Percentiles rank a stretch among this genome's conserved stretches.
Evolutionary conservation across 2,329 filamentous ascomycete species (phyloP).

Genomic region (Phyllosticta paracitricarpa): DNA sequence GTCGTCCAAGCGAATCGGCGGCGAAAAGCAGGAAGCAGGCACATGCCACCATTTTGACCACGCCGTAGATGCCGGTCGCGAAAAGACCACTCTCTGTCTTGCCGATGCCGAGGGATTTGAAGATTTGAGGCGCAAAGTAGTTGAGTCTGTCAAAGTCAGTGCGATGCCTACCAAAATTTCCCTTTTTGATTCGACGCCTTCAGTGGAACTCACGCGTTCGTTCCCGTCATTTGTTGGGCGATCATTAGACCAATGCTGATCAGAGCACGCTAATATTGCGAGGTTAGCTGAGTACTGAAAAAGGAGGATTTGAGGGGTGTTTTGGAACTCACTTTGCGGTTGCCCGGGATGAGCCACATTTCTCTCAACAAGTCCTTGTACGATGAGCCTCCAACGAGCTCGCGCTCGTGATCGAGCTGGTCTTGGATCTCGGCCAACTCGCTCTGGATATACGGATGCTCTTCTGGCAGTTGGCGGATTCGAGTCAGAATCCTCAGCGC

Average conservation of each 20-base stretch:
- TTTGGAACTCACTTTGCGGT: conserved; percentile 31
- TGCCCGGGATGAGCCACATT: conserved; percentile 37
- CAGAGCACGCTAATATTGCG: conserved; percentile 45
- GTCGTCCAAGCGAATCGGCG: conserved; percentile 59
- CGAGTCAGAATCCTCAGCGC: conserved; percentile 46
- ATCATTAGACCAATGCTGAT: conserved; percentile 56
- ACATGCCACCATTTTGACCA: conserved; percentile 59
- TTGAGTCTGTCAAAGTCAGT: conserved; percentile 25
- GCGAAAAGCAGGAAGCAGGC: conserved; percentile 55
- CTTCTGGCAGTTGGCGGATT: conserved; percentile 43
- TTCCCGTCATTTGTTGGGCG: conserved; percentile 61
- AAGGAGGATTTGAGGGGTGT: not conserved
- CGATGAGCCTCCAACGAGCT: conserved; percentile 42
- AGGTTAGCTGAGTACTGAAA: not conserved
- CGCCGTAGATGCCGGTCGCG: conserved; percentile 63
- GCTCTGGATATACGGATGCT: conserved; percentile 26
- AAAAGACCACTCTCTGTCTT: conserved; percentile 52
- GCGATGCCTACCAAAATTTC: conserved; percentile 1
- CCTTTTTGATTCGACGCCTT: too few relatives aligned
- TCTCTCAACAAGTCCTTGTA: conserved; percentile 31
- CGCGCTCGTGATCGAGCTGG: conserved; percentile 44
- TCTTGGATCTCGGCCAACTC: conserved; percentile 29
- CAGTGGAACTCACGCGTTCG: conserved; percentile 8
- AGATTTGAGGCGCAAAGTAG: conserved; percentile 63
- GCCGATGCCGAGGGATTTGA: conserved; percentile 52